phyloP scores from a whole-genome alignment of 2,329 filamentous ascomycete species.

The Sporothrix brunneoviolacea region DNA sequence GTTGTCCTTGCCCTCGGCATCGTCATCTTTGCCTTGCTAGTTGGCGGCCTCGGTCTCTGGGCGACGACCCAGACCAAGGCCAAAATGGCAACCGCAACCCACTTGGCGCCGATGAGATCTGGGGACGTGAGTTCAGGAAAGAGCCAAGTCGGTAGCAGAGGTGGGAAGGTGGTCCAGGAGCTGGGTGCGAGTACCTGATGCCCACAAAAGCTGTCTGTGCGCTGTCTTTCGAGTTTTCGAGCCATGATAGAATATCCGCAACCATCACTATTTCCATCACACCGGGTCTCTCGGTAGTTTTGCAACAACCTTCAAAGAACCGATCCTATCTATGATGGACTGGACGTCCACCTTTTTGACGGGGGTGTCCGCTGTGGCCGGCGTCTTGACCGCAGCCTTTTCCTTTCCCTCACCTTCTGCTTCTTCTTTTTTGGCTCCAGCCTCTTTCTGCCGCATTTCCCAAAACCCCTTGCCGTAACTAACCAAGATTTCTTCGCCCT shows the following conservation, averaged over 20 bases:
- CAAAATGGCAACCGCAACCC: background rate
- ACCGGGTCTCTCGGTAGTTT: background rate
- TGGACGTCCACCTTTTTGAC: background rate
- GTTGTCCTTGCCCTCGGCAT: conserved; percentile 14
- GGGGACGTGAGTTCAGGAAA: background rate
- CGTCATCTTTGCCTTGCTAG: conserved; percentile 8
- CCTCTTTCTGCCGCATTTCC: conserved; percentile 39
- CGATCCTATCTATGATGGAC: background rate
- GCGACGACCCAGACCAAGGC: conserved; percentile 8
- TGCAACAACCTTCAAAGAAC: conserved; percentile 1
- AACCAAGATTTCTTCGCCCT: conserved; percentile 58
- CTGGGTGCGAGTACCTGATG: too few species aligned
- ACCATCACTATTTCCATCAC: background rate
- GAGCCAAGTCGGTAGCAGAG: background rate
- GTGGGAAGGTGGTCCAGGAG: too few species aligned
- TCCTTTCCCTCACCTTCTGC: too few species aligned
- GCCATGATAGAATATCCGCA: too few species aligned
- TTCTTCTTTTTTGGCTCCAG: background rate
- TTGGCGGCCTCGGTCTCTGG: conserved; percentile 15
- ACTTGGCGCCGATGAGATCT: background rate
- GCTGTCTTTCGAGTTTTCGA: too few species aligned
- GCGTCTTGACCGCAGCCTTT: too few species aligned
- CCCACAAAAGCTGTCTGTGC: too few species aligned
- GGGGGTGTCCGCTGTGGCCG: background rate
- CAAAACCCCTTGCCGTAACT: conserved; percentile 65